Evolutionary conservation across 2,329 filamentous ascomycete species (phyloP).

Genomic region (Penicillium sp.): DNA sequence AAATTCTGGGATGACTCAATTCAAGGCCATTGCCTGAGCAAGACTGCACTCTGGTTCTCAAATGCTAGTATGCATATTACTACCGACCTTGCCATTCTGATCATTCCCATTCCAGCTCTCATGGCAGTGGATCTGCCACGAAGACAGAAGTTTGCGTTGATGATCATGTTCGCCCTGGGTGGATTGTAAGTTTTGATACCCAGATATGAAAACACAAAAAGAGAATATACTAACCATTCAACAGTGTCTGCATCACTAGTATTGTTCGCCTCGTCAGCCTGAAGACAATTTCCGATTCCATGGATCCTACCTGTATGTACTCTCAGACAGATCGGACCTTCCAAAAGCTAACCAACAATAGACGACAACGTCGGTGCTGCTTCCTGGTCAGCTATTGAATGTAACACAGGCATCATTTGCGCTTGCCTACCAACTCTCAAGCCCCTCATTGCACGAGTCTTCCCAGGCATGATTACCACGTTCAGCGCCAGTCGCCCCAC

Average conservation of each 20-base stretch:
- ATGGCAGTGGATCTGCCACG: conserved; percentile 42
- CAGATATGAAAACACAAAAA: background rate
- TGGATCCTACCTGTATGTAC: conserved; percentile 36
- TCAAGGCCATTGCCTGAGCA: conserved; percentile 38
- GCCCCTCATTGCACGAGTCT: conserved; percentile 33
- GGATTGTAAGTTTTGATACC: conserved; percentile 33
- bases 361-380: conserved; percentile 39
- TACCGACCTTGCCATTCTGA: conserved; percentile 46
- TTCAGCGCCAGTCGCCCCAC: conserved; percentile 20
- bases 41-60: conserved; percentile 46
- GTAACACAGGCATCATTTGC: conserved; percentile 44
- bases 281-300: conserved; percentile 34
- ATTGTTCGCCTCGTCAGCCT: conserved; percentile 35
- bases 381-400: conserved; percentile 43
- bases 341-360: conserved; percentile 15
- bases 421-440: conserved; percentile 44
- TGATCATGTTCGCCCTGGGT: conserved; percentile 45
- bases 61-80: conserved; percentile 48
- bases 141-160: conserved; percentile 44
- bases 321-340: background rate
- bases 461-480: conserved; percentile 33
- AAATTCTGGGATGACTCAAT: conserved; percentile 36
- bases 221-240: background rate
- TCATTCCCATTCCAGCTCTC: conserved; percentile 49
- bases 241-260: conserved; percentile 38